Evolutionary conservation across 2,329 filamentous ascomycete species (phyloP).

Genomic region (Calonectria leucothoes): DNA sequence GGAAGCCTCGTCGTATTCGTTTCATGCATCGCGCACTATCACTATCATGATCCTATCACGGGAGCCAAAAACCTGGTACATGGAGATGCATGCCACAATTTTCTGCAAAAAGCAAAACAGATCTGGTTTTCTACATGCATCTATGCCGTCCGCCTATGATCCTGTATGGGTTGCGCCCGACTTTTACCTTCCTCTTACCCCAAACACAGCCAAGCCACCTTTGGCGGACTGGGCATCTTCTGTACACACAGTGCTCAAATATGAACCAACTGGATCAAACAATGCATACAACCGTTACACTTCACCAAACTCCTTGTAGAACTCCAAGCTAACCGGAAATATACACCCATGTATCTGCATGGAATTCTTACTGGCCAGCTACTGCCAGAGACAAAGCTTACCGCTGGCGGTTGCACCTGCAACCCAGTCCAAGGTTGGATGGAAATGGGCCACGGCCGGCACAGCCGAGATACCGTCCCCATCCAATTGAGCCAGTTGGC

Average conservation of each 20-base stretch:
- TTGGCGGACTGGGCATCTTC: background rate
- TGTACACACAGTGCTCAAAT: background rate
- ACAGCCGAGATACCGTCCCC: slow-evolving; percentile 95
- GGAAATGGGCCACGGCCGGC: slow-evolving; percentile 91
- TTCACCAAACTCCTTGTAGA: slow-evolving; percentile 4
- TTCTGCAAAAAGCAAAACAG: background rate
- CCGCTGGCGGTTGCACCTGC: slow-evolving; percentile 92
- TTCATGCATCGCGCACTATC: slow-evolving; percentile 1
- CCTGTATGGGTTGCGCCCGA: background rate
- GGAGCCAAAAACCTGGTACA: background rate
- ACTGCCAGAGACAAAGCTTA: slow-evolving; percentile 93
- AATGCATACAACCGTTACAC: background rate
- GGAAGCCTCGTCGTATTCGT: background rate
- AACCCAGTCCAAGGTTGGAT: slow-evolving; percentile 90
- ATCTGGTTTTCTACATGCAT: background rate
- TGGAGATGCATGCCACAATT: background rate
- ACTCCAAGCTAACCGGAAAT: background rate
- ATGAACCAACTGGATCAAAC: background rate
- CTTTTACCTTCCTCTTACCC: background rate
- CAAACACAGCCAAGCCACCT: background rate
- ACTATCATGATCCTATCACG: background rate
- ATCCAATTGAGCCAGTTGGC: slow-evolving; percentile 88
- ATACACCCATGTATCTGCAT: background rate
- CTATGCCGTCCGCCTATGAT: background rate
- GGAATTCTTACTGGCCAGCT: slow-evolving; percentile 26